Percentiles rank a stretch among this genome's conserved stretches.
Evolutionary conservation across 2,329 filamentous ascomycete species (phyloP).

Genomic region (Tolypocladium inflatum): DNA sequence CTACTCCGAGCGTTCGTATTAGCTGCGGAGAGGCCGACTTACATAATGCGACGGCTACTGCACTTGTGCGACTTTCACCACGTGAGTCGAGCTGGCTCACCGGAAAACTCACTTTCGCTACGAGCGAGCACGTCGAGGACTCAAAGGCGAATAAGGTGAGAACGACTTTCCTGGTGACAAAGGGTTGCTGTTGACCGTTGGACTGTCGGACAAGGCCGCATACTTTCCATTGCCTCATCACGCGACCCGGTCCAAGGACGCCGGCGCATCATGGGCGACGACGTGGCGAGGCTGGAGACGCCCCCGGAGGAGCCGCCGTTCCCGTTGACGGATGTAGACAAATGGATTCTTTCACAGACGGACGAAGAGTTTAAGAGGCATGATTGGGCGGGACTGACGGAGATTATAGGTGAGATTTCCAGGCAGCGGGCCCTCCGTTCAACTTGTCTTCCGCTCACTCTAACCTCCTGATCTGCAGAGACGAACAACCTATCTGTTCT

Average conservation of each 20-base stretch:
- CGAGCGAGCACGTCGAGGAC: not conserved
- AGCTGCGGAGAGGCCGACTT: not conserved
- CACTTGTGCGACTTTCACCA: not conserved
- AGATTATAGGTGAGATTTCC: conserved; percentile 48
- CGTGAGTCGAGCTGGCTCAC: not conserved
- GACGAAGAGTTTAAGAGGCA: conserved; percentile 64
- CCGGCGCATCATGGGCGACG: conserved; percentile 28
- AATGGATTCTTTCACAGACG: conserved; percentile 47
- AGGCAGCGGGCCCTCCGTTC: not conserved
- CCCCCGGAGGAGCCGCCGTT: conserved; percentile 38
- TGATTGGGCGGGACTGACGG: conserved; percentile 63
- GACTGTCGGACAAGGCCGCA: not conserved
- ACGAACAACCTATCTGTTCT: conserved; percentile 61
- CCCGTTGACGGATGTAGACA: conserved; percentile 49
- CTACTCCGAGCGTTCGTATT: not conserved
- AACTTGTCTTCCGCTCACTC: not conserved
- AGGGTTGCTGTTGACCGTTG: not conserved
- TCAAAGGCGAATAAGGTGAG: not conserved
- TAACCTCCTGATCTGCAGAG: conserved; percentile 18
- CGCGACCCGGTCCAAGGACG: not conserved
- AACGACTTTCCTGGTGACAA: not conserved
- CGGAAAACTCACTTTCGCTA: not conserved
- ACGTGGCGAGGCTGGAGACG: conserved; percentile 3
- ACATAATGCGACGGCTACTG: not conserved
- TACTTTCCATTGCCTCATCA: not conserved